Conservation (phyloP, 164 flowering plant genomes). For the Chloranthus sessilifolius region DNA sequence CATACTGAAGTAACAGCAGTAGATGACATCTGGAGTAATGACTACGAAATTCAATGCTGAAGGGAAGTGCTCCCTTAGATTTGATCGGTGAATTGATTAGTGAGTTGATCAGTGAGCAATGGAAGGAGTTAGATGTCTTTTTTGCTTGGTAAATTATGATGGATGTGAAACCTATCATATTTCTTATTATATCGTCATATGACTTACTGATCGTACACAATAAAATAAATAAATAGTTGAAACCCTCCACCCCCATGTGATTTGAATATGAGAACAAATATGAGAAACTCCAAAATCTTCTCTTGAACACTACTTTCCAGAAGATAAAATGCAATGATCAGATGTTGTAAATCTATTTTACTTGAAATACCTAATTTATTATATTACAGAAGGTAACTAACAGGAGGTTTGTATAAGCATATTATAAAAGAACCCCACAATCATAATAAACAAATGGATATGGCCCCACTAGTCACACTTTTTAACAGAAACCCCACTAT, state of each 20-base stretch:
- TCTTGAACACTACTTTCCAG: neutral
- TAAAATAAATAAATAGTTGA: neutral
- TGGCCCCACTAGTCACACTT: neutral
- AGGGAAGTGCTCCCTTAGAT: neutral
- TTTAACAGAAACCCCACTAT: neutral
- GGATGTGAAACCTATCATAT: conserved; percentile 1
- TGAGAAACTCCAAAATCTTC: conserved; percentile 10
- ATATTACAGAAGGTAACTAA: neutral
- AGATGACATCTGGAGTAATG: neutral
- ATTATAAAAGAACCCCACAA: neutral
- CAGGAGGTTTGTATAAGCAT: neutral
- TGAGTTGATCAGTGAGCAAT: neutral
- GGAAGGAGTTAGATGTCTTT: neutral
- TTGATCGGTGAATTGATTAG: no score
- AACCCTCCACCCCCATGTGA: conserved; percentile 1
- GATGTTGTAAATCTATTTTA: conserved; percentile 2
- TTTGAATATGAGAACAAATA: conserved; percentile 1
- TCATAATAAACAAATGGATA: neutral
- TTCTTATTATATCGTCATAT: neutral
- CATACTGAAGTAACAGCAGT: no score
- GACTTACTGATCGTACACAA: no score
- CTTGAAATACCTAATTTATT: neutral
- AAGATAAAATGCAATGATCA: conserved; percentile 9
- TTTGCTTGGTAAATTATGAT: neutral
- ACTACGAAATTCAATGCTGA: conserved; percentile 1